A percentile compares a stretch with the other conserved stretches of the same genome.
phyloP scores from a whole-genome alignment of 176 grass and related monocot species.

The Aegilops sharonensis region DNA sequence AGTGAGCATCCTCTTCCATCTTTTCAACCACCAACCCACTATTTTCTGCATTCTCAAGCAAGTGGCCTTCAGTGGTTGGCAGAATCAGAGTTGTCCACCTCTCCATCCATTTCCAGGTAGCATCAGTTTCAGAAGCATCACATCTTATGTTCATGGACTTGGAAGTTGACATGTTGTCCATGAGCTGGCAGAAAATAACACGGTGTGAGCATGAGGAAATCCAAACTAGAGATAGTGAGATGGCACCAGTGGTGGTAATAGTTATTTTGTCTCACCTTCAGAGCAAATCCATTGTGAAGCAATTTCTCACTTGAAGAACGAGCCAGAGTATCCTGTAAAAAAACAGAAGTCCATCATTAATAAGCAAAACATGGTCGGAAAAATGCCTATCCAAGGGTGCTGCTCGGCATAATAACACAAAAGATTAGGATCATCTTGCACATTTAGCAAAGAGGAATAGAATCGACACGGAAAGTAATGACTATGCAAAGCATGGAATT shows the following conservation, averaged over 20 bases:
- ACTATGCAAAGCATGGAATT: slow-evolving; percentile 12
- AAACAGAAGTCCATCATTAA: not conserved
- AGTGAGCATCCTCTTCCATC: slow-evolving; percentile 13
- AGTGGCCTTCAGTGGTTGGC: slow-evolving; percentile 1
- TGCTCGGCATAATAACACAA: not conserved
- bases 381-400: not conserved
- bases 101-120: slow-evolving; percentile 90
- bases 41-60: slow-evolving; percentile 46
- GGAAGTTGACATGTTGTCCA: slow-evolving; percentile 50
- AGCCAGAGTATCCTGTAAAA: slow-evolving; percentile 34
- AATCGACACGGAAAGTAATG: not conserved
- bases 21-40: slow-evolving; percentile 30
- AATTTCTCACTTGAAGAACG: slow-evolving; percentile 62
- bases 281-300: slow-evolving; percentile 76
- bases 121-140: slow-evolving; percentile 80
- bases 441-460: not conserved
- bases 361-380: not conserved
- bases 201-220: slow-evolving; percentile 30
- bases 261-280: slow-evolving; percentile 55
- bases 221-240: slow-evolving; percentile 9
- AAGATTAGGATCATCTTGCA: not conserved
- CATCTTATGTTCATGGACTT: slow-evolving; percentile 79
- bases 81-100: slow-evolving; percentile 71
- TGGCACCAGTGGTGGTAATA: slow-evolving; percentile 1
- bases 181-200: slow-evolving; percentile 63